Percentiles rank a stretch among this genome's conserved stretches.
Evolutionary conservation across 2,329 filamentous ascomycete species (phyloP).

Genomic region (Cephalotrichum gorgonifer): DNA sequence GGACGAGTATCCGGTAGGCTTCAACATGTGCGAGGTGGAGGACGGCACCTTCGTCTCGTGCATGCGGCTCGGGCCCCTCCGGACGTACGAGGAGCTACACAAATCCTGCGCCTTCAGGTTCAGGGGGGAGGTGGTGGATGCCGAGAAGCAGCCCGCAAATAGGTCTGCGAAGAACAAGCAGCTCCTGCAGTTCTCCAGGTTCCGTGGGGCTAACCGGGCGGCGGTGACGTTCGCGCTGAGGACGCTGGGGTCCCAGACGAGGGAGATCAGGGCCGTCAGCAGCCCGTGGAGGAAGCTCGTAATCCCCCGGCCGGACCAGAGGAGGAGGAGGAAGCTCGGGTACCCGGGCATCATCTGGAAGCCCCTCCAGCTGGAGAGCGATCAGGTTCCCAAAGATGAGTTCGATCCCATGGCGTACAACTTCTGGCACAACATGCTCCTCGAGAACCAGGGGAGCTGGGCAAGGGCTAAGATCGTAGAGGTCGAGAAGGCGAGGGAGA

Average conservation of each 20-base stretch:
- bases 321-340: neutral
- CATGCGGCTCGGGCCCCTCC: constrained; percentile 13
- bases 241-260: constrained; percentile 17
- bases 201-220: constrained; percentile 32
- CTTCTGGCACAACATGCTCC: constrained; percentile 16
- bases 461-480: constrained; percentile 13
- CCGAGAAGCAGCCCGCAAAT: neutral
- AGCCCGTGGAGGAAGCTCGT: constrained; percentile 24
- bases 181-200: constrained; percentile 18
- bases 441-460: constrained; percentile 12
- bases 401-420: constrained; percentile 20
- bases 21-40: constrained; percentile 24
- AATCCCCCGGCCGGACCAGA: neutral
- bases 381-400: constrained; percentile 3
- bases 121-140: neutral
- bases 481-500: constrained; percentile 8
- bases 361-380: constrained; percentile 4
- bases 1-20: neutral
- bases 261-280: constrained; percentile 24
- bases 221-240: constrained; percentile 32
- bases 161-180: constrained; percentile 7
- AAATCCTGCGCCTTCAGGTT: constrained; percentile 5
- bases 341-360: constrained; percentile 7
- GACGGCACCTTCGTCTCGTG: constrained; percentile 23
- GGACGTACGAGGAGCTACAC: constrained; percentile 10